Base-by-base conservation (phyloP, 208 protist species). In the Novymonas esmeraldas region DNA sequence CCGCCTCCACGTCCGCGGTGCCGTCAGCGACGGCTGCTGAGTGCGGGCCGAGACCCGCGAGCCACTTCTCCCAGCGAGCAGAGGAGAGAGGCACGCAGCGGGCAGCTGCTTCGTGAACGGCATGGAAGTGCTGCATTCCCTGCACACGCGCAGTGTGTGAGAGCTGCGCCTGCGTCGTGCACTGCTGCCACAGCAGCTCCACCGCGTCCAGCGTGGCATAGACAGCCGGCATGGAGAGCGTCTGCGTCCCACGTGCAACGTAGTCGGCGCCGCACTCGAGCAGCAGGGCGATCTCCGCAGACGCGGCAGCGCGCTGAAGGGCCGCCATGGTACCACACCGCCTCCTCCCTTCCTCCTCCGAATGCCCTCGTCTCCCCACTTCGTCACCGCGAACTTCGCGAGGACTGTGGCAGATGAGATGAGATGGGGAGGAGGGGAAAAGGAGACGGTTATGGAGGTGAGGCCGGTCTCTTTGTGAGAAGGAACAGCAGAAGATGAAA, bases 81-180 rank as follows among this genome's bases (percentile, higher is more conserved):
- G 54, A 38, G 1, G 76, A 51, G 3, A 91, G 54, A 2, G 76
- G 70, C 39, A 87, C 63, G 18, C 63, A 59, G 13, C 63, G 56
- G 0, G 58, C 73, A 26, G 67, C 73, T 7, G 59, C 59, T 4
- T 63, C 39, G 52, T 88, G 77, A 11, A 85, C 64, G 29, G 41
- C 54, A 24, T 73, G 45, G 69, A 88, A 91, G 44, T 84, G 78
- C 52, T 78, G 71, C 26, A 84, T 41, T 0, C 42, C 64, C 33
- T 61, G 51, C 24, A 22, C 13, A 20, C 62, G 42, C 1, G 61
- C 69, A 14, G 42, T 18, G 1, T 55, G 38, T 14, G 54, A 58
- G 13, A 67, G 34, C 4, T 48, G 31, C 22, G 10, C 0, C 2
- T 42, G 39, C 0, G 7, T 52, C 3, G 16, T 16, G 11, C 52